These are phyloP conservation scores for Geosiphon pyriformis DNA, from an alignment of 192 early-diverging fungal genomes.

Conservation along the genomic window DNA sequence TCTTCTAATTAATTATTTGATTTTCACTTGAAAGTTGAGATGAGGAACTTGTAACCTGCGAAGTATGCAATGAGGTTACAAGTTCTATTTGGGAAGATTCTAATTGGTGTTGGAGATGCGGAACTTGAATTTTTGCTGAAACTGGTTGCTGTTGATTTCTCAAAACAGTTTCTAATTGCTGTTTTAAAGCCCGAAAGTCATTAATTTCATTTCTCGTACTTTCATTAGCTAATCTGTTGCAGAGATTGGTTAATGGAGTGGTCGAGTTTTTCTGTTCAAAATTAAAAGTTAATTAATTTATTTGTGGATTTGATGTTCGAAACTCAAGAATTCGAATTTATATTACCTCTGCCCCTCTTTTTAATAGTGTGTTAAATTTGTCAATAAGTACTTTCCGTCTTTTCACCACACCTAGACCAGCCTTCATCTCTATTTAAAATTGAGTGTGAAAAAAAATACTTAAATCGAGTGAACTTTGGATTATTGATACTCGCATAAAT, in stretches of 20 bases:
- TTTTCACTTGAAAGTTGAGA: too few species aligned
- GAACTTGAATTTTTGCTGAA: background rate
- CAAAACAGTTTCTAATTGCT: background rate
- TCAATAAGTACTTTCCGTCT: conserved; percentile 17
- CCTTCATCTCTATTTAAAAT: conserved; percentile 6
- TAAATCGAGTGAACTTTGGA: background rate
- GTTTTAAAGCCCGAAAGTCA: background rate
- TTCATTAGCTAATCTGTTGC: conserved; percentile 6
- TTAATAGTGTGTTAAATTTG: conserved; percentile 11
- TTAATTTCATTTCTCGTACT: background rate
- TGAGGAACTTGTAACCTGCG: too few species aligned
- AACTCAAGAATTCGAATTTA: background rate
- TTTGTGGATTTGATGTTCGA: background rate
- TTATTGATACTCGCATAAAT: background rate
- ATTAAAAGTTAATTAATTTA: background rate
- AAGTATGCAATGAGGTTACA: too few species aligned
- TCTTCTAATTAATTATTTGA: too few species aligned
- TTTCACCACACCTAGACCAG: conserved; percentile 8
- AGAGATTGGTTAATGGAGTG: background rate
- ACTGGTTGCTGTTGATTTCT: background rate
- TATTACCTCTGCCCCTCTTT: conserved; percentile 19
- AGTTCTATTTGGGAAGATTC: too few species aligned
- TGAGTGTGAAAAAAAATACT: background rate
- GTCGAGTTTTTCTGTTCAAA: background rate
- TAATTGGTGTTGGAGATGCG: conserved; percentile 7